These are phyloP conservation scores for Mycena floridula DNA, from an alignment of 768 basidiomycete species.

Conservation along the genomic window DNA sequence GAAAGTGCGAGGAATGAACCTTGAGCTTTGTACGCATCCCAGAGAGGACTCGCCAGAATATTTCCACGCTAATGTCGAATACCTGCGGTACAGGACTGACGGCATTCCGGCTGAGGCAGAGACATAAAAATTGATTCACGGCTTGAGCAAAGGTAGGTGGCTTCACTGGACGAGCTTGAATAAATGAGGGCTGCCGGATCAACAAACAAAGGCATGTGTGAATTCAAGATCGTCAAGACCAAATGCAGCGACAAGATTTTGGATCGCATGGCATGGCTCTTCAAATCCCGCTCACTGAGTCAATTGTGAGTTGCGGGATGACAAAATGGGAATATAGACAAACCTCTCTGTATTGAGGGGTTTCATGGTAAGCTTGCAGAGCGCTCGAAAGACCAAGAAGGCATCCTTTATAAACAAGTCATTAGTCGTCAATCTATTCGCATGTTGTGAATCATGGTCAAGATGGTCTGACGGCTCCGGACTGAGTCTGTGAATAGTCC, in stretches of 20 bases:
- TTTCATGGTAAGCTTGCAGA: constrained; percentile 99
- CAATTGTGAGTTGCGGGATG: not conserved
- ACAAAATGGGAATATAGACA: constrained; percentile 13
- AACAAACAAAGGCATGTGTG: constrained; percentile 86
- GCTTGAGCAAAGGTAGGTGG: constrained; percentile 89
- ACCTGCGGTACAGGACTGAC: constrained; percentile 94
- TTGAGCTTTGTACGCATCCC: constrained; percentile 95
- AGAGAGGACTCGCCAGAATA: constrained; percentile 94
- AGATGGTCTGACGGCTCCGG: no score
- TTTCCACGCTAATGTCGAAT: constrained; percentile 96
- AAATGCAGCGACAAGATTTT: constrained; percentile 93
- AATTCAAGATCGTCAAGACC: constrained; percentile 85
- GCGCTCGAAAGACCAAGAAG: constrained; percentile 92
- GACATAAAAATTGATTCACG: constrained; percentile 91
- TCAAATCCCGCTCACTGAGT: constrained; percentile 85
- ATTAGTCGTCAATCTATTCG: constrained; percentile 48
- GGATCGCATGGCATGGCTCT: constrained; percentile 95
- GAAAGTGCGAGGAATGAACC: constrained; percentile 36
- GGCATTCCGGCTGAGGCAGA: constrained; percentile 90
- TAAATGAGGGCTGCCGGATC: constrained; percentile 88
- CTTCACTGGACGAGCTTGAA: constrained; percentile 83
- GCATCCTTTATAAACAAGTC: constrained; percentile 97
- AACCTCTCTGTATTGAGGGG: constrained; percentile 91
- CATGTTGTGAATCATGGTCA: no score
- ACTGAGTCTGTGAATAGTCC: no score